phyloP scores from a whole-genome alignment of 208 protist genomes.

The Trypanosoma brucei region DNA sequence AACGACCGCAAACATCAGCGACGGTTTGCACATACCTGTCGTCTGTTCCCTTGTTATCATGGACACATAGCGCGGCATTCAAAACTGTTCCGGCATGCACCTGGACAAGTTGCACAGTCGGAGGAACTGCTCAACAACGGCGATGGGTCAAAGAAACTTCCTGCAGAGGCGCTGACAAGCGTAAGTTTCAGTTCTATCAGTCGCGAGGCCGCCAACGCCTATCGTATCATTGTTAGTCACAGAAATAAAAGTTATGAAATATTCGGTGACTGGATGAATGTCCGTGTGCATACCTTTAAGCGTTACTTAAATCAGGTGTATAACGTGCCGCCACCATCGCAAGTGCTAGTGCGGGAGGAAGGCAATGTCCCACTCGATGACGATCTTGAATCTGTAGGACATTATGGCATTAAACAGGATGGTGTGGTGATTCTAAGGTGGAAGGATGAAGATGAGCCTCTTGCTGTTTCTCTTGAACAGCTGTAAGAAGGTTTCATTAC shows the following conservation, averaged over 20 bases:
- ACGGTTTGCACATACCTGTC: slow-evolving; percentile 82
- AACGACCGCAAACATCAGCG: slow-evolving; percentile 83
- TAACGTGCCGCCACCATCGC: slow-evolving; percentile 60
- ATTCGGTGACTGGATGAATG: slow-evolving; percentile 78
- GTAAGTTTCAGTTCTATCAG: slow-evolving; percentile 85
- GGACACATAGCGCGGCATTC: slow-evolving; percentile 65
- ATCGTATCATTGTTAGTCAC: slow-evolving; percentile 76
- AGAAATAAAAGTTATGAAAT: slow-evolving; percentile 79
- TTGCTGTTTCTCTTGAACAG: slow-evolving; percentile 53
- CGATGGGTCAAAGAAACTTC: slow-evolving; percentile 36
- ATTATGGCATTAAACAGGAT: slow-evolving; percentile 65
- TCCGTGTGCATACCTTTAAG: slow-evolving; percentile 86
- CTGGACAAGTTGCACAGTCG: slow-evolving; percentile 55
- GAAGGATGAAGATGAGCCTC: slow-evolving; percentile 23
- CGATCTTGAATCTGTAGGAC: slow-evolving; percentile 68
- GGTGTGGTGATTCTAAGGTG: slow-evolving; percentile 61
- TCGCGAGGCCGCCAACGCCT: slow-evolving; percentile 71
- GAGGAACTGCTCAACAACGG: slow-evolving; percentile 27
- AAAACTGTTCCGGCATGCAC: slow-evolving; percentile 75
- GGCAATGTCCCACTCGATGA: slow-evolving; percentile 64
- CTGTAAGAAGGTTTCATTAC: slow-evolving; percentile 20
- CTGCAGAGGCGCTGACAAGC: slow-evolving; percentile 57
- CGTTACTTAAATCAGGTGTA: slow-evolving; percentile 84
- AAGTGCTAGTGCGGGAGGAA: slow-evolving; percentile 50
- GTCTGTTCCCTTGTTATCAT: slow-evolving; percentile 84